phyloP scores from a whole-genome alignment of 225 moss, liverwort and hornwort genomes.

The Climacium dendroides region DNA sequence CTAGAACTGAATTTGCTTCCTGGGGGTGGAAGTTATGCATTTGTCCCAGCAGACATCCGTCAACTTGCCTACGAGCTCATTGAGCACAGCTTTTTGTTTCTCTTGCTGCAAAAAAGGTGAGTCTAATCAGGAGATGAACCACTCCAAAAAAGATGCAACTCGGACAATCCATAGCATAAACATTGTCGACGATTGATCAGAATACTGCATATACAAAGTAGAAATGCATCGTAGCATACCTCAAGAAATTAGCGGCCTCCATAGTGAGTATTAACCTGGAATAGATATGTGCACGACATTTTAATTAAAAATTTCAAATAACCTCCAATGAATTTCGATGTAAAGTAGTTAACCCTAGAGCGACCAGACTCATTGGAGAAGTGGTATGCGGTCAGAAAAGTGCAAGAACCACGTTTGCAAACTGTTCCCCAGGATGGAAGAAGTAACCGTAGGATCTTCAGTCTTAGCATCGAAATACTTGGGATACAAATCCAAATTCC shows the following conservation, averaged over 20 bases:
- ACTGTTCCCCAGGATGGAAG: no score
- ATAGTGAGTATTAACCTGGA: background rate
- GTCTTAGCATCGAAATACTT: no score
- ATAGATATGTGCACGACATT: background rate
- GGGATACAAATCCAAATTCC: no score
- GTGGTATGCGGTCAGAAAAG: no score
- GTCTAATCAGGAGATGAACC: background rate
- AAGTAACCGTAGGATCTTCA: no score
- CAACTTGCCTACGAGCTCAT: conserved; percentile 96
- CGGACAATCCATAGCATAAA: background rate
- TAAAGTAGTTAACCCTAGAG: no score
- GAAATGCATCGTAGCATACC: background rate
- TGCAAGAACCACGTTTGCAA: no score
- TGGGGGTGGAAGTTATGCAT: conserved; percentile 85
- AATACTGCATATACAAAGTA: background rate
- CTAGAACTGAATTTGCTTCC: conserved; percentile 93
- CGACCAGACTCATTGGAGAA: no score
- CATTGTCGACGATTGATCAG: background rate
- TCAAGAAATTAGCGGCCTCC: conserved; percentile 39
- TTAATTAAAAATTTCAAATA: background rate
- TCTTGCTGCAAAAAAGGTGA: conserved; percentile 54
- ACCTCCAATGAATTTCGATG: background rate
- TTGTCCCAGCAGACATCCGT: conserved; percentile 99
- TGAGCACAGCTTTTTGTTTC: conserved; percentile 89
- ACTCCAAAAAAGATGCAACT: background rate